Evolutionary conservation across 1,284 basidiomycete genomes (phyloP).

Genomic region (Testicularia cyperi): DNA sequence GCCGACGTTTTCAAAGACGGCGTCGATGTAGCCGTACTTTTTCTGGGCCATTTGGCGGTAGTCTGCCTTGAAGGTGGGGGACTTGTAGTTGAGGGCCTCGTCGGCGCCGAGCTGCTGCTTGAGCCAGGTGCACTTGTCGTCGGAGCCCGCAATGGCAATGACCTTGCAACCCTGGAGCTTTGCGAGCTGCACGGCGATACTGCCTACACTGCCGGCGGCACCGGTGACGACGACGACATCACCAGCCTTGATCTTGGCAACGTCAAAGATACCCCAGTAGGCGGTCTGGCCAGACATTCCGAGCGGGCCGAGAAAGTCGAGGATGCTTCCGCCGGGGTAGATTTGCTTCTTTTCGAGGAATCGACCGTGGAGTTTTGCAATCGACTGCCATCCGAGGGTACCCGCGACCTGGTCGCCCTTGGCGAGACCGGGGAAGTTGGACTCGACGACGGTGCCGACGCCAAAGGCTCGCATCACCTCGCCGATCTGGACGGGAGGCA

Average conservation of each 20-base stretch:
- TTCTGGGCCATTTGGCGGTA: constrained; percentile 68
- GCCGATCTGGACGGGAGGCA: constrained; percentile 72
- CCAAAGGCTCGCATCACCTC: constrained; percentile 75
- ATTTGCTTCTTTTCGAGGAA: constrained; percentile 30
- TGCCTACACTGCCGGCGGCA: constrained; percentile 48
- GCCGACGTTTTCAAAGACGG: constrained; percentile 47
- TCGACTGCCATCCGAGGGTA: constrained; percentile 46
- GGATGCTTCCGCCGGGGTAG: constrained; percentile 23
- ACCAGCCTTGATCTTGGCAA: constrained; percentile 38
- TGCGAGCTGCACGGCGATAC: constrained; percentile 66
- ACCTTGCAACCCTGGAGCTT: constrained; percentile 67
- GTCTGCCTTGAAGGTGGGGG: constrained; percentile 65
- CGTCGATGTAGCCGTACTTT: constrained; percentile 44
- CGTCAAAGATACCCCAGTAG: constrained; percentile 55
- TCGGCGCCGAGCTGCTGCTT: constrained; percentile 78
- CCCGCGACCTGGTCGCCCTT: constrained; percentile 44
- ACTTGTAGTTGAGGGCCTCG: constrained; percentile 83
- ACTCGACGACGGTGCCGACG: constrained; percentile 69
- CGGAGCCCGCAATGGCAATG: constrained; percentile 76
- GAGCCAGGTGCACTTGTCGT: constrained; percentile 81
- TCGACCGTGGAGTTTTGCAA: constrained; percentile 29
- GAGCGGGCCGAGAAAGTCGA: constrained; percentile 57
- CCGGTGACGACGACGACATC: constrained; percentile 52
- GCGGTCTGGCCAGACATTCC: constrained; percentile 60
- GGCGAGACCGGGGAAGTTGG: constrained; percentile 47